Evolutionary conservation across 441 rosid species (phyloP).

Genomic region (Brassica balearica): DNA sequence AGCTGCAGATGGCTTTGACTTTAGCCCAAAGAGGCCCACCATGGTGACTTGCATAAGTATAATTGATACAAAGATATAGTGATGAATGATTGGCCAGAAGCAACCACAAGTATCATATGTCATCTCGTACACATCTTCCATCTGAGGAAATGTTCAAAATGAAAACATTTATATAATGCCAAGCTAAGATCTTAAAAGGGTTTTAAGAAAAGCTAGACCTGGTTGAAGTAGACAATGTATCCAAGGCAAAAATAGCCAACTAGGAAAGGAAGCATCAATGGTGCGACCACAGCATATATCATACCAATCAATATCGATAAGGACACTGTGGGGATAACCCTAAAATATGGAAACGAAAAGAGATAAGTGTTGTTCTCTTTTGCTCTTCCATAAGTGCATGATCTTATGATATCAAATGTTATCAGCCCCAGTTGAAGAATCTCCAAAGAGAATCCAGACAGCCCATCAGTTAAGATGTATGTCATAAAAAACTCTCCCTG

Average conservation of each 20-base stretch:
- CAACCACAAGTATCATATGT: constrained; percentile 78
- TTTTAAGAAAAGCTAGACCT: constrained; percentile 49
- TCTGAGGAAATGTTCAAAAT: constrained; percentile 47
- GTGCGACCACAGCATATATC: constrained; percentile 84
- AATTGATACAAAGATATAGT: constrained; percentile 64
- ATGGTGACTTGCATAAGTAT: constrained; percentile 91
- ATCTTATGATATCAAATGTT: constrained; percentile 60
- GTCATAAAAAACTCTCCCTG: constrained; percentile 93
- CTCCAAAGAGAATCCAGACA: constrained; percentile 90
- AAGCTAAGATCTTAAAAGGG: not conserved
- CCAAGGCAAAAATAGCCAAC: constrained; percentile 83
- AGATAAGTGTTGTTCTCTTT: constrained; percentile 71
- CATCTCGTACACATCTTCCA: constrained; percentile 78
- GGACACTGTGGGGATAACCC: constrained; percentile 78
- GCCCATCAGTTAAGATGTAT: constrained; percentile 83
- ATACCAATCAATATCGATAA: constrained; percentile 76
- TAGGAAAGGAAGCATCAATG: constrained; percentile 82
- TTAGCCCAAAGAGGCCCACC: constrained; percentile 91
- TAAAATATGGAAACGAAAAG: constrained; percentile 72
- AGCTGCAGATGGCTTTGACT: constrained; percentile 86
- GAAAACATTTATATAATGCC: constrained; percentile 2
- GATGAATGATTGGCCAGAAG: constrained; percentile 88
- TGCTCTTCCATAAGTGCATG: constrained; percentile 54
- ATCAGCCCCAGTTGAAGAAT: constrained; percentile 79
- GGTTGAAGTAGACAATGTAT: constrained; percentile 78